A percentile compares a stretch with the other conserved stretches of the same genome.
Evolutionary conservation across 192 early-diverging fungal species (phyloP).

Genomic region (Mortierella alpina): DNA sequence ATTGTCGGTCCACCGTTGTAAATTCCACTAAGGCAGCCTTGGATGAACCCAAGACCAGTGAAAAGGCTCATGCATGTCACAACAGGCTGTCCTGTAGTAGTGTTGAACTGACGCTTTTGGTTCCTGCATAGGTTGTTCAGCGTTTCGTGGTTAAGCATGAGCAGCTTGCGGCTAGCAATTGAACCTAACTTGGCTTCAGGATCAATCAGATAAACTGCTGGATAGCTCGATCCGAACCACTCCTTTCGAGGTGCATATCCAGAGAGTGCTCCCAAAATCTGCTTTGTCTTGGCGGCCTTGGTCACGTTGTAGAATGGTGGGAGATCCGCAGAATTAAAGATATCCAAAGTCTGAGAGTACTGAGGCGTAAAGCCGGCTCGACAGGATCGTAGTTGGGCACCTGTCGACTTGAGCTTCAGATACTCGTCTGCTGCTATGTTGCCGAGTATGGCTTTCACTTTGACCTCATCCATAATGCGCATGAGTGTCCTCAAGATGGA

Average conservation of each 20-base stretch:
- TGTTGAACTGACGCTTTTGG: conserved; percentile 67
- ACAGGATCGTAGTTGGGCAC: conserved; percentile 63
- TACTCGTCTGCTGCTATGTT: conserved; percentile 62
- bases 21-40: conserved; percentile 38
- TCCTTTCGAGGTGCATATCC: conserved; percentile 64
- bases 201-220: conserved; percentile 65
- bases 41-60: conserved; percentile 48
- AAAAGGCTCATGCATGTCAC: conserved; percentile 48
- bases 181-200: conserved; percentile 46
- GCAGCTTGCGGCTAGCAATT: conserved; percentile 27
- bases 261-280: conserved; percentile 63
- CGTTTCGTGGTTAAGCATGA: conserved; percentile 60
- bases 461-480: conserved; percentile 74
- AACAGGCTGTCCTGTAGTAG: conserved; percentile 49
- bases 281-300: conserved; percentile 73
- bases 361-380: conserved; percentile 56
- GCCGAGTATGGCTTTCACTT: conserved; percentile 66
- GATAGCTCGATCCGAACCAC: conserved; percentile 61
- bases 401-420: conserved; percentile 65
- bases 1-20: conserved; percentile 51
- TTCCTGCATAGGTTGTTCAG: conserved; percentile 69
- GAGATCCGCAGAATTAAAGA: conserved; percentile 39
- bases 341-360: conserved; percentile 55
- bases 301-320: conserved; percentile 67
- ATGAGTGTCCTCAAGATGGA: conserved; percentile 22